phyloP scores from a whole-genome alignment of 805 yeast genomes.

The Ascoidea asiatica region DNA sequence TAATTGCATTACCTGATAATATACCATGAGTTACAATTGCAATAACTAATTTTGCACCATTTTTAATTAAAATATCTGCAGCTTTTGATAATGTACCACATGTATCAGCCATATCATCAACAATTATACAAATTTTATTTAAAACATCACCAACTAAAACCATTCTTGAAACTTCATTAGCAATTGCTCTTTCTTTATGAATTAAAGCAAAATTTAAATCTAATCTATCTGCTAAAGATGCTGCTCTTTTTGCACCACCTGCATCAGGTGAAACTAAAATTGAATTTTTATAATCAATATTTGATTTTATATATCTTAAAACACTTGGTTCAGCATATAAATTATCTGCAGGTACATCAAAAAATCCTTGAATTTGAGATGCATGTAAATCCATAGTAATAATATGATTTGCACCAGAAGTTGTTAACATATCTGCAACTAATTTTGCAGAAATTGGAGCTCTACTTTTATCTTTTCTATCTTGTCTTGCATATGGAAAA shows the following conservation, averaged over 20 bases:
- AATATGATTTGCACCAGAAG: constrained; percentile 92
- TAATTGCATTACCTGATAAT: constrained; percentile 72
- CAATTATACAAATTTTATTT: constrained; percentile 68
- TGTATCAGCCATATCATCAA: constrained; percentile 98
- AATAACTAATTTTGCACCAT: constrained; percentile 75
- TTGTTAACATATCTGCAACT: constrained; percentile 79
- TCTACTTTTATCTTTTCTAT: constrained; percentile 87
- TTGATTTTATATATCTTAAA: constrained; percentile 63
- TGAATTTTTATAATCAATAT: constrained; percentile 39
- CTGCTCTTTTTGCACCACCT: constrained; percentile 97
- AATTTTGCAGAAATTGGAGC: constrained; percentile 95
- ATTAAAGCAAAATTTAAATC: constrained; percentile 91
- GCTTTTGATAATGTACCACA: constrained; percentile 96
- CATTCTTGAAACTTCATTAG: constrained; percentile 92
- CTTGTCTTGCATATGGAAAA: constrained; percentile 96
- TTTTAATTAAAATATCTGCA: constrained; percentile 68
- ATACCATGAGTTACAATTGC: constrained; percentile 96
- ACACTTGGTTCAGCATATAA: constrained; percentile 91
- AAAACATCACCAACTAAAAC: constrained; percentile 91
- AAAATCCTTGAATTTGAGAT: constrained; percentile 95
- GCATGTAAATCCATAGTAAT: constrained; percentile 97
- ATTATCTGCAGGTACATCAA: constrained; percentile 90
- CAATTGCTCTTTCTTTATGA: constrained; percentile 90
- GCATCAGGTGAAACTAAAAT: constrained; percentile 96
- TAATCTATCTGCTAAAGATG: constrained; percentile 81